Evolutionary conservation across 2,329 filamentous ascomycete genomes (phyloP), one percentile per base, ranked within the genome.

Genomic region (Xylaria digitata): DNA sequence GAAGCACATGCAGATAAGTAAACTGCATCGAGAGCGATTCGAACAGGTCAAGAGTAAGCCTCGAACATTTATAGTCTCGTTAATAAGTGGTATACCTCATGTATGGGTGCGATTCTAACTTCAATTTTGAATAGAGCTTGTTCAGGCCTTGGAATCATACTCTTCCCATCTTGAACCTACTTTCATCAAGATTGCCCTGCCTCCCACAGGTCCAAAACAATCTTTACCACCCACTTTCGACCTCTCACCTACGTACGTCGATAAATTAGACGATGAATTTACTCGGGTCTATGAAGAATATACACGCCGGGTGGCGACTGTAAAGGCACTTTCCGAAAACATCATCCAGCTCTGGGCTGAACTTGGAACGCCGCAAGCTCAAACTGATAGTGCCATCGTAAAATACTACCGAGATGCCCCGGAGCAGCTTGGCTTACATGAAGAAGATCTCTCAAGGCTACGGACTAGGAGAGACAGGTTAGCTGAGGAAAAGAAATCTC

Each of bases 221-320:
- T 89, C 90, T 13, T 85, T 97, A 45, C 88, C 94, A 0, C 88
- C 93, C 2, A 92, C 86, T 59, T 98, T 99, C 78, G 94, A 98
- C 75, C 88, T 99, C n/a, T 97, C 95, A 0, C 89, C 92, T 0
- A 86, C 90, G 4, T 99, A 98, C 75, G 92, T 97, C 60, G 88
- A 92, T 68, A 89, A 90, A 64, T 87, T 99, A 21, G 95, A 99
- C 77, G 85, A 87, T 61, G 96, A 99, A 80, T 99, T 98, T 77
- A 93, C 93, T 11, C 89, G 94, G 67, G 93, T 99, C 21, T 98
- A 98, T 80, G 94, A 98, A 75, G 96, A 99, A 82, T 99, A 98
- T 80, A 93, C 90, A 49, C 91, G 90, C 71, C 92, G 96, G 54
- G 85, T 97, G 50, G 86, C 87, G 34, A 88, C 87, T 0, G 94